Base-by-base conservation (phyloP, 768 basidiomycete species). In the Mycena rebaudengoi region DNA sequence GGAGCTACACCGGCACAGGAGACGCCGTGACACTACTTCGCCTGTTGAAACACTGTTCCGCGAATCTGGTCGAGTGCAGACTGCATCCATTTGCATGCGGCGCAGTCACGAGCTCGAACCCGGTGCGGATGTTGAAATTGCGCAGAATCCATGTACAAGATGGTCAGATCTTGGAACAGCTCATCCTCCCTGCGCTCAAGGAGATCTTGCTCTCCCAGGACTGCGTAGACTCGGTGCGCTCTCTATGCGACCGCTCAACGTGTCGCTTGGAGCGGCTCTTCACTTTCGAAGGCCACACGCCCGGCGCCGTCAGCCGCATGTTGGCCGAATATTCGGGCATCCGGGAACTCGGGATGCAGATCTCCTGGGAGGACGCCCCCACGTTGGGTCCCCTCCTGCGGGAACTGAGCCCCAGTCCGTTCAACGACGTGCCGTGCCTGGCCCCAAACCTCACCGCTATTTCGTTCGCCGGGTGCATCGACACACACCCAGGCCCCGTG, bases 121-220 rank as follows among this genome's bases (percentile, higher is more conserved):
- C 35, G 18, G 51, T 21, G 29, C 51, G 28, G 25, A 28, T 53
- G 6, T 18, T 32, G 29, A 28, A 33, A 14, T 21, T 53, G 51
- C 51, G 32, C 8, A 53, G 35, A 35, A 18, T 53, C 32, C 35
- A 53, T 25, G 29, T 33, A 18, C 29, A 28, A 8, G 51, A 53
- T 32, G 33, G 29, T 7, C 29, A 37, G 32, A 53, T 53, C 25
- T 35, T 53, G 29, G 29, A 53, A 20, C 32, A 33, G 18, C 33
- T 53, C 13, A n/a, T 29, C 10, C 28, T 53, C 18, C 51, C 51
- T 14, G 26, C 51, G 6, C 33, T 53, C n/a, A 53, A 28, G 12
- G 20, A 53, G 28, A 28, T 53, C 51, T 53, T 33, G 20, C 51
- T 53, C 51, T 32, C 51, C 14, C 51, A 53, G 29, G 51, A 53